Percentiles rank a stretch among this genome's conserved stretches.
These are phyloP conservation scores for Beauveria caledonica DNA, from an alignment of 2,329 filamentous ascomycete species.

Conservation along the genomic window DNA sequence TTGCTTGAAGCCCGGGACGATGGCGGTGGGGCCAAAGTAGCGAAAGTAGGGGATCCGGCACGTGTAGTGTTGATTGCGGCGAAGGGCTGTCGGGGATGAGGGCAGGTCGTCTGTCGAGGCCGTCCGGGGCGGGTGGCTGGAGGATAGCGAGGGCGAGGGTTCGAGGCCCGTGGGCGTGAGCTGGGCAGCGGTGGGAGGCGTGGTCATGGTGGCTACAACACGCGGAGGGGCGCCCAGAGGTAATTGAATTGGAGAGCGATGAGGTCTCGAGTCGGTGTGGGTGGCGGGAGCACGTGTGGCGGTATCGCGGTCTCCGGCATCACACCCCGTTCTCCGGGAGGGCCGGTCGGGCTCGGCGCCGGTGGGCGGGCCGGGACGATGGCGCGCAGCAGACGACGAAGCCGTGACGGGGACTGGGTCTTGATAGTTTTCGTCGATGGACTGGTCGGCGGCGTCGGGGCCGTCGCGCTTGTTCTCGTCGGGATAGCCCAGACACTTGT, in stretches of 20 bases:
- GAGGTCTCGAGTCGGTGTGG: not conserved
- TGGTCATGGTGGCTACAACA: not conserved
- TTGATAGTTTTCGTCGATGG: conserved; percentile 30
- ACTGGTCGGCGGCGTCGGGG: conserved; percentile 23
- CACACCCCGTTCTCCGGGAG: not conserved
- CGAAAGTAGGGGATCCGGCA: conserved; percentile 79
- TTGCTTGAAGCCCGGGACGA: conserved; percentile 86
- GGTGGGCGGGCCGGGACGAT: not conserved
- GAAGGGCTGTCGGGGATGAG: conserved; percentile 34
- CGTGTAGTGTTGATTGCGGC: conserved; percentile 38
- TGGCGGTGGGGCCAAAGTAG: conserved; percentile 85
- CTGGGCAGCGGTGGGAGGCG: not conserved
- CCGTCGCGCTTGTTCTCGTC: conserved; percentile 31
- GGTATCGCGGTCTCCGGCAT: not conserved
- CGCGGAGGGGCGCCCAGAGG: not conserved
- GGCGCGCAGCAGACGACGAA: not conserved
- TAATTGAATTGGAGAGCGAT: not conserved
- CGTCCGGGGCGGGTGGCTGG: conserved; percentile 1
- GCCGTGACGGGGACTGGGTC: not conserved
- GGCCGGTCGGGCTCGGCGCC: not conserved
- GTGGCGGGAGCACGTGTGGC: not conserved
- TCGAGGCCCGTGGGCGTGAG: not conserved
- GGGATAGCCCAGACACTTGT: conserved; percentile 59
- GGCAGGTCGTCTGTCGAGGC: conserved; percentile 19
- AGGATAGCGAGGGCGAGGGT: conserved; percentile 1